A percentile compares a stretch with the other conserved stretches of the same genome.
These are phyloP conservation scores for Pestalotiopsis sp. DNA, from an alignment of 2,329 filamentous ascomycete genomes.

Conservation along the genomic window DNA sequence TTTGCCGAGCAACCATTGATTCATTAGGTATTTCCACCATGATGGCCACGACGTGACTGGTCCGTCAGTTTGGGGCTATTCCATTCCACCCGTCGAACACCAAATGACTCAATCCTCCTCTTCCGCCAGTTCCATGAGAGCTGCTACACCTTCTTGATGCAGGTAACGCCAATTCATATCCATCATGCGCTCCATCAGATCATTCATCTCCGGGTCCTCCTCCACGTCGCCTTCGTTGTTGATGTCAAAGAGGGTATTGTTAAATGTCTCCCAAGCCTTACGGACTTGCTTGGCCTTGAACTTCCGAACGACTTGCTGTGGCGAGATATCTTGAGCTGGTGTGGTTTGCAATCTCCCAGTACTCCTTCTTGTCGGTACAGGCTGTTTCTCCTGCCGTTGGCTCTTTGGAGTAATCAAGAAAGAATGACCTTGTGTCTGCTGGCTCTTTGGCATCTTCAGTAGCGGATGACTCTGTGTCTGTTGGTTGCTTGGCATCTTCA, in stretches of 20 bases:
- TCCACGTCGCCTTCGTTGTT: background rate
- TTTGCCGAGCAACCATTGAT: too few relatives aligned
- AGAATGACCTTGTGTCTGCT: background rate
- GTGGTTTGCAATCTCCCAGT: background rate
- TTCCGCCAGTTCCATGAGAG: background rate
- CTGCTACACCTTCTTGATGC: background rate
- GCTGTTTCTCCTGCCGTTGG: background rate
- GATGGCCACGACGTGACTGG: background rate
- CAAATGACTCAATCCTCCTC: background rate
- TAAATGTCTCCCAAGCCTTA: background rate
- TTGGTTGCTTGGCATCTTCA: conserved; percentile 18
- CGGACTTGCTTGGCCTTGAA: background rate
- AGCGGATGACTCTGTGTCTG: background rate
- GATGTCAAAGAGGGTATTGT: background rate
- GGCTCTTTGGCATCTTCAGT: background rate
- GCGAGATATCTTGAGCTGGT: background rate
- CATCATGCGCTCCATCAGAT: background rate
- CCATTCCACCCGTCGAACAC: background rate
- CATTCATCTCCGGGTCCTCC: background rate
- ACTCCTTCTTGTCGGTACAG: background rate
- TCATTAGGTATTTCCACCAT: too few relatives aligned
- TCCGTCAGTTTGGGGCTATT: background rate
- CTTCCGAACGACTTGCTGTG: background rate
- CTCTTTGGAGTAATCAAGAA: background rate
- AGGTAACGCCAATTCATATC: background rate